Evolutionary conservation across 2,329 filamentous ascomycete genomes (phyloP).

Genomic region (Xylaria multiplex): DNA sequence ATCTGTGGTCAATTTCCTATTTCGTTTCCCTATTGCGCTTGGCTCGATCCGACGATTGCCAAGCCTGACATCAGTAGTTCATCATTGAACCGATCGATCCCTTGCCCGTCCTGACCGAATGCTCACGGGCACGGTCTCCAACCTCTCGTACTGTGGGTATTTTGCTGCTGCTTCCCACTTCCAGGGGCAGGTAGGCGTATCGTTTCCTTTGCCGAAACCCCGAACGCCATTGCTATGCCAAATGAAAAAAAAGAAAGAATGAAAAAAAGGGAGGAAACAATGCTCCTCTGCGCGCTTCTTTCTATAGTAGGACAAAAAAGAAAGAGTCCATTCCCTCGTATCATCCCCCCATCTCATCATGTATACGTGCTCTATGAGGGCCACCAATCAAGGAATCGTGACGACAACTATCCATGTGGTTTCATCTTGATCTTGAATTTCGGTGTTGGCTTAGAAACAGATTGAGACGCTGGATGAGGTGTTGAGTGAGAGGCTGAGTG

Average conservation of each 20-base stretch:
- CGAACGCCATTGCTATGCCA: constrained; percentile 41
- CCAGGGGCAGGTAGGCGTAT: not conserved
- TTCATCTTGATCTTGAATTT: constrained; percentile 50
- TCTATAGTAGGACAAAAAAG: constrained; percentile 23
- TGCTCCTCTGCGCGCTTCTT: not conserved
- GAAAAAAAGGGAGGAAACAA: not conserved
- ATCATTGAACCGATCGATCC: no score
- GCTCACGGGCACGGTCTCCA: constrained; percentile 1
- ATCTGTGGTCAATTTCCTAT: constrained; percentile 18
- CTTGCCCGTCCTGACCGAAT: constrained; percentile 5
- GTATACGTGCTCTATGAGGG: not conserved
- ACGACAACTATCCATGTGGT: constrained; percentile 30
- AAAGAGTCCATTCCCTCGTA: not conserved
- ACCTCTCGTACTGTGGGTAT: constrained; percentile 2
- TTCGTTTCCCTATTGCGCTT: not conserved
- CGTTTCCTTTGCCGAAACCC: not conserved
- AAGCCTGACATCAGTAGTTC: not conserved
- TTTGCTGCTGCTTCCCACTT: constrained; percentile 3
- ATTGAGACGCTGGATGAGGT: constrained; percentile 19
- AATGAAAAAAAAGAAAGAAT: constrained; percentile 7
- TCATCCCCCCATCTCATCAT: not conserved
- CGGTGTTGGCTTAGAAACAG: constrained; percentile 32
- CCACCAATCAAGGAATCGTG: not conserved
- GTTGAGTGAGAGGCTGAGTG: constrained; percentile 29
- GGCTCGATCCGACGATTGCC: not conserved